phyloP scores from a whole-genome alignment of 768 basidiomycete genomes.

The Panaeolus cyanescens region DNA sequence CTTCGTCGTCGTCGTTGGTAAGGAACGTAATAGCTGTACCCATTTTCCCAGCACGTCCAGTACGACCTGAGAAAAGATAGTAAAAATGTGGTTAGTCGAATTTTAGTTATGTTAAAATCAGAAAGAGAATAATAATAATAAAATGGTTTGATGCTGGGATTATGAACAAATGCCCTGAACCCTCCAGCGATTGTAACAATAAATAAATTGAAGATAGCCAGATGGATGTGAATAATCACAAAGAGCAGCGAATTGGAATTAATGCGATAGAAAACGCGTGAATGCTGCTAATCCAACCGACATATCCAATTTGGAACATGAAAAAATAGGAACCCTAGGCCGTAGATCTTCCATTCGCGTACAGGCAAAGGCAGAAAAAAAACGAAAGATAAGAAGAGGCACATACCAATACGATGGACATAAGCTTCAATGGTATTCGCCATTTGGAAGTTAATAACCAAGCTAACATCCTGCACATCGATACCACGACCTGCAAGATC shows the following conservation, averaged over 20 bases:
- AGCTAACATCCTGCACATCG: conserved; percentile 94
- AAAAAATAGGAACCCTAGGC: neutral
- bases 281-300: neutral
- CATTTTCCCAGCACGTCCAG: conserved; percentile 96
- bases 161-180: neutral
- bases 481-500: conserved; percentile 99
- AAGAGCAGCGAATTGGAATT: neutral
- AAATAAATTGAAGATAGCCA: neutral
- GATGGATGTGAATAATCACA: neutral
- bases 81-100: neutral
- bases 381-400: conserved; percentile 13
- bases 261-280: neutral
- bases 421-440: conserved; percentile 94
- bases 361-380: conserved; percentile 5
- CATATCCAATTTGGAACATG: neutral
- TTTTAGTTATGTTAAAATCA: neutral
- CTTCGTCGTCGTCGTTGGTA: conserved; percentile 94
- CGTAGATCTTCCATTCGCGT: neutral
- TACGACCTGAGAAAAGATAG: conserved; percentile 63
- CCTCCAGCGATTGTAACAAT: neutral
- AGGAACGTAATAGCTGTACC: conserved; percentile 96
- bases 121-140: neutral
- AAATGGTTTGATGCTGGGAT: neutral
- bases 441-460: conserved; percentile 99
- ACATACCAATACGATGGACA: conserved; percentile 93